A percentile compares a stretch with the other conserved stretches of the same genome.
Evolutionary conservation across 2,329 filamentous ascomycete genomes (phyloP).

Genomic region (Sarocladium brachiariae): DNA sequence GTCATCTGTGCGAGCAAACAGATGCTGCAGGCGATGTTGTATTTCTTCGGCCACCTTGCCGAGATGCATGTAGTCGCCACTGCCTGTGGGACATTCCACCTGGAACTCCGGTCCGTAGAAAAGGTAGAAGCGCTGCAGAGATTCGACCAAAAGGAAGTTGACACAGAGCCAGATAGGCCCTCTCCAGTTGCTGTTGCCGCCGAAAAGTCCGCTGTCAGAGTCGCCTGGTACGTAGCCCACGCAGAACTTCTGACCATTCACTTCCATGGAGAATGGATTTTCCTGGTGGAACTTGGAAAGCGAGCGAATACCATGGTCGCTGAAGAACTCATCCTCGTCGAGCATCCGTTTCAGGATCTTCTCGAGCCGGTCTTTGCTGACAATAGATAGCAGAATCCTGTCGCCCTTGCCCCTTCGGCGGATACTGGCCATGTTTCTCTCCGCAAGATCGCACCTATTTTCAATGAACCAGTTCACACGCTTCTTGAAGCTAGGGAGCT

Average conservation of each 20-base stretch:
- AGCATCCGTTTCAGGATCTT: slow-evolving; percentile 89
- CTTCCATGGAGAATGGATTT: slow-evolving; percentile 88
- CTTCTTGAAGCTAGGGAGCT: slow-evolving; percentile 87
- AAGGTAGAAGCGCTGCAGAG: slow-evolving; percentile 89
- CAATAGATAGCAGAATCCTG: slow-evolving; percentile 78
- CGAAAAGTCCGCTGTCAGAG: slow-evolving; percentile 90
- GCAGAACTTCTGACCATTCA: slow-evolving; percentile 82
- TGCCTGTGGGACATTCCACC: slow-evolving; percentile 90
- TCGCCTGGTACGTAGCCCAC: slow-evolving; percentile 92
- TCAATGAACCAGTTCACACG: slow-evolving; percentile 91
- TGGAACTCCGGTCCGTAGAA: slow-evolving; percentile 87
- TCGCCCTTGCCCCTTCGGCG: slow-evolving; percentile 84
- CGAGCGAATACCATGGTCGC: slow-evolving; percentile 83
- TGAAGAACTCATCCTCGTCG: slow-evolving; percentile 88
- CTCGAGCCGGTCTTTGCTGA: slow-evolving; percentile 86
- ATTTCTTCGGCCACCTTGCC: slow-evolving; percentile 92
- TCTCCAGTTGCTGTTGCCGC: slow-evolving; percentile 97
- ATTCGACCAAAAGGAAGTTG: slow-evolving; percentile 91
- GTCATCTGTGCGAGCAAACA: slow-evolving; percentile 78
- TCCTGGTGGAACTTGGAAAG: slow-evolving; percentile 88
- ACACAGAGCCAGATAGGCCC: slow-evolving; percentile 94
- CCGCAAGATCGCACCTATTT: slow-evolving; percentile 77
- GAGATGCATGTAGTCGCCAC: slow-evolving; percentile 90
- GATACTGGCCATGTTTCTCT: slow-evolving; percentile 93
- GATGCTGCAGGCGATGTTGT: slow-evolving; percentile 87